These are phyloP conservation scores for Boletales sp. DNA, from an alignment of 768 basidiomycete genomes.

Conservation along the genomic window DNA sequence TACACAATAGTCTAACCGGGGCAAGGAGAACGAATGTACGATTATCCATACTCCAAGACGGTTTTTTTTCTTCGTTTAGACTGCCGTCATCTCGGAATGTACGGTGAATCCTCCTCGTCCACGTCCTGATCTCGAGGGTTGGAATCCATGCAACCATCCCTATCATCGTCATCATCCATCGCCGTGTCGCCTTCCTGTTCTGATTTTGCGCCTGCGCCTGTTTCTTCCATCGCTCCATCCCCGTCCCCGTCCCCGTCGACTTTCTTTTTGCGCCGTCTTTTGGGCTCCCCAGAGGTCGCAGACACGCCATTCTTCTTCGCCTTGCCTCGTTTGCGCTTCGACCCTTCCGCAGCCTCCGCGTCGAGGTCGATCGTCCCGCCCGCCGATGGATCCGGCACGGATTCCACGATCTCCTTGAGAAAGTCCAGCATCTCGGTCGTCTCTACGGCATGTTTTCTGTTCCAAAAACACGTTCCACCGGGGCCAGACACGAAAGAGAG, in stretches of 20 bases:
- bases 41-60: too few species aligned
- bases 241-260: conserved; percentile 31
- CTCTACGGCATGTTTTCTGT: conserved; percentile 89
- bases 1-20: conserved; percentile 15
- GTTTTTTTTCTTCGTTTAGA: background rate
- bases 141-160: conserved; percentile 35
- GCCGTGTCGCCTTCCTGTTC: conserved; percentile 35
- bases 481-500: background rate
- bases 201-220: conserved; percentile 34
- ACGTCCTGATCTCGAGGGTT: conserved; percentile 42
- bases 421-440: conserved; percentile 90
- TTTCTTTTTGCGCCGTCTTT: conserved; percentile 51
- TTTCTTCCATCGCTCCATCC: conserved; percentile 33
- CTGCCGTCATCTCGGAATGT: conserved; percentile 33
- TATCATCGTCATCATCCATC: conserved; percentile 43
- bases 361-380: conserved; percentile 77
- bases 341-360: conserved; percentile 49
- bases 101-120: conserved; percentile 44
- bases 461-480: background rate
- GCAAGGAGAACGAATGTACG: conserved; percentile 10
- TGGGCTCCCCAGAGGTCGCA: conserved; percentile 34
- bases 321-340: conserved; percentile 58
- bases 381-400: conserved; percentile 82
- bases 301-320: conserved; percentile 45
- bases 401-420: conserved; percentile 85